phyloP scores from a whole-genome alignment of 257 asterid species.

The Solanum chiquidenum region DNA sequence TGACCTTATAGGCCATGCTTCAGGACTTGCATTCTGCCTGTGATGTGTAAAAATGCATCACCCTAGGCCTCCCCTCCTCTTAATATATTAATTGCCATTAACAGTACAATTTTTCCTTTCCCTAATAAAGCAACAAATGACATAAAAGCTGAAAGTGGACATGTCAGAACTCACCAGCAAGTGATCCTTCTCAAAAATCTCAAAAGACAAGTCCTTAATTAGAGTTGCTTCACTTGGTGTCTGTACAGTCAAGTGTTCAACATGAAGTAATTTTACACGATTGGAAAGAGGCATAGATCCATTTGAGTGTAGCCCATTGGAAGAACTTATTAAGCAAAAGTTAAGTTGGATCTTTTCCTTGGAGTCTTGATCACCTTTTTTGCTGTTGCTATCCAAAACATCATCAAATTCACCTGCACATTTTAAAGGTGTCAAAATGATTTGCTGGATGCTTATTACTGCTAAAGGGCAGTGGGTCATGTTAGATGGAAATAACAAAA shows the following conservation, averaged over 20 bases:
- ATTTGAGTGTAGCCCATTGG: slow-evolving; percentile 22
- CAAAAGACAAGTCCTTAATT: slow-evolving; percentile 61
- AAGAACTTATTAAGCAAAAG: slow-evolving; percentile 14
- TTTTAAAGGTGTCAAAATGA: slow-evolving; percentile 1
- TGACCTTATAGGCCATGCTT: neutral
- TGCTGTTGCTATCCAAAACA: slow-evolving; percentile 38
- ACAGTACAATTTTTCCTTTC: neutral
- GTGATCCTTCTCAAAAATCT: slow-evolving; percentile 56
- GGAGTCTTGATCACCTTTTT: slow-evolving; percentile 14
- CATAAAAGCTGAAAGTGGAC: slow-evolving; percentile 5
- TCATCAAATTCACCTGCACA: slow-evolving; percentile 89
- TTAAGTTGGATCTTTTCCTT: slow-evolving; percentile 42
- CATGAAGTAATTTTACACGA: slow-evolving; percentile 28
- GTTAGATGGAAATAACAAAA: neutral
- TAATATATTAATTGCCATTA: neutral
- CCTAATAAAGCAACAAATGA: slow-evolving; percentile 3
- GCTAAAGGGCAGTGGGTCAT: neutral
- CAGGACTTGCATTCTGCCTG: neutral
- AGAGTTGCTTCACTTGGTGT: slow-evolving; percentile 67
- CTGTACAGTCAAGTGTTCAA: slow-evolving; percentile 60
- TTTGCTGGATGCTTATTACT: neutral
- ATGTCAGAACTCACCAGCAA: slow-evolving; percentile 49
- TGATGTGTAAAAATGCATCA: neutral
- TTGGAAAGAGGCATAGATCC: slow-evolving; percentile 37
- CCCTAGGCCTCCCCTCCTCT: neutral